Evolutionary conservation across 805 yeast genomes (phyloP).

Genomic region (Yamadazyma kitorensis): DNA sequence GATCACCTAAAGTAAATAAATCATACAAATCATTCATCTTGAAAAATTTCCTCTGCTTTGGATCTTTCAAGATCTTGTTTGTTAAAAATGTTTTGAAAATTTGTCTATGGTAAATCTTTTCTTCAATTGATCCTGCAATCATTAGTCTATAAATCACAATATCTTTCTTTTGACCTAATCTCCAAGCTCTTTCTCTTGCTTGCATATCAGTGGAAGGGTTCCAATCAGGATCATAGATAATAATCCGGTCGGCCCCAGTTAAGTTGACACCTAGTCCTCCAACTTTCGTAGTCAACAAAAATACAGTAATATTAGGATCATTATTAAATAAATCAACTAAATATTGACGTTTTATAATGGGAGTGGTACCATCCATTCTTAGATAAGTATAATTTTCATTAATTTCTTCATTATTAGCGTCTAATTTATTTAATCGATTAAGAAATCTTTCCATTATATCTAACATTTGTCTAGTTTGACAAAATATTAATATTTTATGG

Average conservation of each 20-base stretch:
- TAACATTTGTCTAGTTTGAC: slow-evolving; percentile 93
- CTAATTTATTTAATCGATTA: slow-evolving; percentile 27
- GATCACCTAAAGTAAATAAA: slow-evolving; percentile 80
- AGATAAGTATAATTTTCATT: slow-evolving; percentile 45
- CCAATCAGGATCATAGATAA: slow-evolving; percentile 97
- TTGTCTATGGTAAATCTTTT: slow-evolving; percentile 94
- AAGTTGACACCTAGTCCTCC: slow-evolving; percentile 94
- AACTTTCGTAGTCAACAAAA: slow-evolving; percentile 86
- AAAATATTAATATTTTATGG: slow-evolving; percentile 79
- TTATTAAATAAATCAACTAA: slow-evolving; percentile 80
- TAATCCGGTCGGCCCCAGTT: slow-evolving; percentile 93
- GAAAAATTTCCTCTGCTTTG: slow-evolving; percentile 89
- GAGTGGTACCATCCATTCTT: slow-evolving; percentile 94
- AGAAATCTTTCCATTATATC: slow-evolving; percentile 77
- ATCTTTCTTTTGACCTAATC: slow-evolving; percentile 90
- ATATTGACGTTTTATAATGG: slow-evolving; percentile 69
- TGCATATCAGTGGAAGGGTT: slow-evolving; percentile 97
- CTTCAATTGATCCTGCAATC: slow-evolving; percentile 95
- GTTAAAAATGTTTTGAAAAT: slow-evolving; percentile 93
- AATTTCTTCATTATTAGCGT: slow-evolving; percentile 12
- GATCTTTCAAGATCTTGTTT: slow-evolving; percentile 91
- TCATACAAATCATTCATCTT: slow-evolving; percentile 91
- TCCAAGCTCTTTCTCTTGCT: slow-evolving; percentile 96
- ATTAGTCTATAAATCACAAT: slow-evolving; percentile 87
- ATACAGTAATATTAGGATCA: slow-evolving; percentile 56